These are phyloP conservation scores for Graphiopsis chlorocephala DNA, from an alignment of 2,329 filamentous ascomycete species.

Conservation along the genomic window DNA sequence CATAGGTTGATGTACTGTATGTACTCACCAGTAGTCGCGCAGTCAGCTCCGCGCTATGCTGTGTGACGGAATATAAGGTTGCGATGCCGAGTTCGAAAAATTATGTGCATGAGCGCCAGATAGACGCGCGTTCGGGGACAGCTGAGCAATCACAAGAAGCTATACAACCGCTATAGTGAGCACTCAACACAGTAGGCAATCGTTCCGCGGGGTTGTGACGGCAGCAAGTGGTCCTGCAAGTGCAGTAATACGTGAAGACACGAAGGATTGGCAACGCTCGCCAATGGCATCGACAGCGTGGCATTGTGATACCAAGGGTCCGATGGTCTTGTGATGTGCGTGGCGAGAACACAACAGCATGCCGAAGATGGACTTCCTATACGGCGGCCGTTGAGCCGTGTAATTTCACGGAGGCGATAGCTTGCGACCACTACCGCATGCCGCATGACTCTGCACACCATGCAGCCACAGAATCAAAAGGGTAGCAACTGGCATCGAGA, in stretches of 20 bases:
- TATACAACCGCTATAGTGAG: neutral
- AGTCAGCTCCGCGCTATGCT: neutral
- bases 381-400: neutral
- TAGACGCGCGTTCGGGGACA: neutral
- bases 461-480: neutral
- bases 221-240: neutral
- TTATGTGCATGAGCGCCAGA: neutral
- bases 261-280: constrained; percentile 1
- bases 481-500: neutral
- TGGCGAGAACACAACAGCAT: neutral
- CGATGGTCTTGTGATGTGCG: neutral
- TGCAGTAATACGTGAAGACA: neutral
- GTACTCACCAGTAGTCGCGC: neutral
- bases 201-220: neutral
- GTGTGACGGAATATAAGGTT: neutral
- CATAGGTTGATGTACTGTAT: neutral
- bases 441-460: neutral
- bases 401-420: neutral
- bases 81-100: neutral
- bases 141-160: neutral
- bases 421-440: neutral
- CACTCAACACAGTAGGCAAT: neutral
- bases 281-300: neutral
- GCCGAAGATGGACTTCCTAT: neutral
- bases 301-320: neutral